Conservation (phyloP, 805 yeast species). For the Candida montana region DNA sequence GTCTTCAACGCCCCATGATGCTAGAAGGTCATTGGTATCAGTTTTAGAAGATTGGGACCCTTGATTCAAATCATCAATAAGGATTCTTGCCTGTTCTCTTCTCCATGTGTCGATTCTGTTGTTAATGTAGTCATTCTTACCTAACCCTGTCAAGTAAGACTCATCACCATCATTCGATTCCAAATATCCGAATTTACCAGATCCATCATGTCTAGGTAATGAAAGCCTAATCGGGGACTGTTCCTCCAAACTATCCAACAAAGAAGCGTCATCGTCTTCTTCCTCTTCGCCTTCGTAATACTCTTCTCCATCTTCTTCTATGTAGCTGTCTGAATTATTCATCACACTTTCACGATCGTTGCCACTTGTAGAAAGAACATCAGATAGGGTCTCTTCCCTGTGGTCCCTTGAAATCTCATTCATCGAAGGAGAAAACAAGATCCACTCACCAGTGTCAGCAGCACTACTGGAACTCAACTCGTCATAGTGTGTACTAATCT, state of each 20-base stretch:
- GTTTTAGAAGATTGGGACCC: conserved; percentile 10
- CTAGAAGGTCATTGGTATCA: conserved; percentile 21
- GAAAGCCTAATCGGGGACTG: conserved; percentile 11
- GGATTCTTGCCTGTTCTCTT: conserved; percentile 22
- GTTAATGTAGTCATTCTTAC: conserved; percentile 19
- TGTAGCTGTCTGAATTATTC: not conserved
- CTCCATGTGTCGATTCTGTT: conserved; percentile 25
- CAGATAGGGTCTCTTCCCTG: conserved; percentile 1
- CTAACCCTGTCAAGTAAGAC: conserved; percentile 8
- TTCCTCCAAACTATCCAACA: conserved; percentile 22
- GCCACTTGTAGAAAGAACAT: conserved; percentile 16
- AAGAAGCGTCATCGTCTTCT: conserved; percentile 23
- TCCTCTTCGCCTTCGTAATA: too few species aligned
- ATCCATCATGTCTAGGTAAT: conserved; percentile 15
- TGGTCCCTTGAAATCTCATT: conserved; percentile 5
- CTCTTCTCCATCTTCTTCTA: conserved; percentile 9
- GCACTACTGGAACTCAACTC: conserved; percentile 22
- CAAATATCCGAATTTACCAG: conserved; percentile 12
- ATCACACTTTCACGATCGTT: conserved; percentile 5
- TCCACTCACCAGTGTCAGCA: conserved; percentile 23
- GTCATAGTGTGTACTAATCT: conserved; percentile 7
- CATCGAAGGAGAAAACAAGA: conserved; percentile 21
- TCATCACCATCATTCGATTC: conserved; percentile 4
- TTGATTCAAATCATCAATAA: conserved; percentile 19
- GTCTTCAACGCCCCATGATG: conserved; percentile 32